These are phyloP conservation scores for Clathrus columnatus DNA, from an alignment of 768 basidiomycete genomes.

Conservation along the genomic window DNA sequence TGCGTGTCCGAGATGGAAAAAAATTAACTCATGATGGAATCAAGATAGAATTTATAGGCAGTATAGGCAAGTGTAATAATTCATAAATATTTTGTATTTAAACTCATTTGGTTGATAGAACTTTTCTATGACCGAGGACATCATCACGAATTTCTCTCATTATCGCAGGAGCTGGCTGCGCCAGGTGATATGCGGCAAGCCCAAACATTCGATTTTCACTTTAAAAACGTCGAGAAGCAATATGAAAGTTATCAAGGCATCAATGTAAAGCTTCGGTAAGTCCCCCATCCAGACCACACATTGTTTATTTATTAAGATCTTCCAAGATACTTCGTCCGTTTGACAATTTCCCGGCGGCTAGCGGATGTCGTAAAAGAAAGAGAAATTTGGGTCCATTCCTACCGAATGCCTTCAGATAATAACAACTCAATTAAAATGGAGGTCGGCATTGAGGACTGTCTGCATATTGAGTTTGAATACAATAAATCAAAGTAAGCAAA, in stretches of 20 bases:
- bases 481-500: conserved; percentile 91
- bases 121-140: conserved; percentile 97
- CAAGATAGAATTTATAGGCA: conserved; percentile 95
- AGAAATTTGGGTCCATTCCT: conserved; percentile 97
- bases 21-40: conserved; percentile 92
- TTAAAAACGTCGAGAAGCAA: conserved; percentile 99
- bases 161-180: conserved; percentile 90
- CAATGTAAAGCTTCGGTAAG: conserved; percentile 92
- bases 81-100: not conserved
- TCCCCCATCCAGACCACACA: not conserved
- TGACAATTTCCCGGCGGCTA: conserved; percentile 84
- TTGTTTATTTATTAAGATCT: conserved; percentile 7
- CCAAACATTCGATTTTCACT: conserved; percentile 92
- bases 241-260: conserved; percentile 97
- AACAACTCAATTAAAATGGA: conserved; percentile 99
- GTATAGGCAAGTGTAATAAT: conserved; percentile 58
- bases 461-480: conserved; percentile 99
- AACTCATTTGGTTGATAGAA: conserved; percentile 34
- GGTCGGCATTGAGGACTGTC: conserved; percentile 97
- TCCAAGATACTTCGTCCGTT: conserved; percentile 81
- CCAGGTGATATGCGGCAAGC: conserved; percentile 97
- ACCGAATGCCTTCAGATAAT: conserved; percentile 95
- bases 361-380: conserved; percentile 90
- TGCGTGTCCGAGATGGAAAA: conserved; percentile 92
- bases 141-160: conserved; percentile 94